A percentile compares a stretch with the other conserved stretches of the same genome.
Evolutionary conservation across 495 filamentous ascomycete genomes (phyloP).

Genomic region (Monascus purpureus): DNA sequence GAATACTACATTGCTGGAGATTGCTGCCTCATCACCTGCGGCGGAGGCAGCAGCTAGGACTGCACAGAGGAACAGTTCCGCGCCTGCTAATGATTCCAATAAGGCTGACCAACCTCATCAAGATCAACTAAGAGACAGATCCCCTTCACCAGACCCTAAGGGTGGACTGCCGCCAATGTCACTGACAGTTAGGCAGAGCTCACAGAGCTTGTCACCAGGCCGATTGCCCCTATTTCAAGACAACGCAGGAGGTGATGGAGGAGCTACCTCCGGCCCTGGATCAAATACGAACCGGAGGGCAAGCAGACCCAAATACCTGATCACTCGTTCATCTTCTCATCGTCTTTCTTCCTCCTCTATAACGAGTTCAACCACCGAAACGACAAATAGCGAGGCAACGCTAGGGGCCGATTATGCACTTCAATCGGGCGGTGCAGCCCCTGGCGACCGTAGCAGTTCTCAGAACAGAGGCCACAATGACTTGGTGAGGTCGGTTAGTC

Average conservation of each 20-base stretch:
- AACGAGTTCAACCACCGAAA: conserved; percentile 45
- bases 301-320: conserved; percentile 56
- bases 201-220: conserved; percentile 22
- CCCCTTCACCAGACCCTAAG: conserved; percentile 10
- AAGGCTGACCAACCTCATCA: neutral
- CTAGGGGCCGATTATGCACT: conserved; percentile 75
- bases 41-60: conserved; percentile 47
- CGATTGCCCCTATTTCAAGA: conserved; percentile 22
- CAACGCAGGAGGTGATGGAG: conserved; percentile 10
- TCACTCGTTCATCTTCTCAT: conserved; percentile 59
- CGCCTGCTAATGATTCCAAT: conserved; percentile 1
- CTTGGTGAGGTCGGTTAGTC: conserved; percentile 67
- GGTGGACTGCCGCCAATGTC: conserved; percentile 20
- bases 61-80: conserved; percentile 15
- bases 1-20: conserved; percentile 46
- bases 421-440: conserved; percentile 66
- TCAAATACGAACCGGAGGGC: conserved; percentile 15
- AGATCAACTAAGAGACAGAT: conserved; percentile 15
- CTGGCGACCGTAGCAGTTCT: conserved; percentile 39
- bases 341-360: conserved; percentile 67
- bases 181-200: conserved; percentile 12
- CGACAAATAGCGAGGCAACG: conserved; percentile 52
- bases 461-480: conserved; percentile 29
- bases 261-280: conserved; percentile 12
- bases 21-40: conserved; percentile 50